Conservation (phyloP, 257 asterid genomes). For the Thymus quinquecostatus region DNA sequence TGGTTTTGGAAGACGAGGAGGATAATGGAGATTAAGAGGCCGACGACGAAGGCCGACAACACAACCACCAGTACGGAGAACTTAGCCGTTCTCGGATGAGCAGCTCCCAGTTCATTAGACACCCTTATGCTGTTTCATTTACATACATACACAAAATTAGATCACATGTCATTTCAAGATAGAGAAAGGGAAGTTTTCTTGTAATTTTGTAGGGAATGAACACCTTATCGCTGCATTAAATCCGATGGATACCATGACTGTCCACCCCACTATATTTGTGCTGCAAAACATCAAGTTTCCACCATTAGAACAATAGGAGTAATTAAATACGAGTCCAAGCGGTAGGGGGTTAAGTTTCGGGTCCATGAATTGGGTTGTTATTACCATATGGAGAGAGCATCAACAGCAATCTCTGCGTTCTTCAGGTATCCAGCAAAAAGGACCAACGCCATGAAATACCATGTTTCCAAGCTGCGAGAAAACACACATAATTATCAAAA, state of each 20-base stretch:
- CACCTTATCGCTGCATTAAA: constrained; percentile 60
- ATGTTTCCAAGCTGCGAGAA: constrained; percentile 41
- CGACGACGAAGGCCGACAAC: constrained; percentile 45
- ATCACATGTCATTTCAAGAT: background rate
- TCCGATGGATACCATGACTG: constrained; percentile 51
- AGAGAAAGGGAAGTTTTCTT: background rate
- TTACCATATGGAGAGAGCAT: constrained; percentile 50
- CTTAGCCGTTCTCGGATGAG: constrained; percentile 71
- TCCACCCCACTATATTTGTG: constrained; percentile 55
- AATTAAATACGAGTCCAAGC: no score
- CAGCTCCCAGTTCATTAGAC: constrained; percentile 73
- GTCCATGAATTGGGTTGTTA: no score
- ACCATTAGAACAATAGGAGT: background rate
- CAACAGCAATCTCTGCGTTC: constrained; percentile 44
- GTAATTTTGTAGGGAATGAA: no score
- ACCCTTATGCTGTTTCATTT: constrained; percentile 48
- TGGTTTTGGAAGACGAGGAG: constrained; percentile 50
- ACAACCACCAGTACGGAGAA: constrained; percentile 66
- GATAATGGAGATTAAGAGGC: constrained; percentile 41
- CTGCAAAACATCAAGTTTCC: constrained; percentile 32
- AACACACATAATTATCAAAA: no score
- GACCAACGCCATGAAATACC: constrained; percentile 46
- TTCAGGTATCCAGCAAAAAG: constrained; percentile 48
- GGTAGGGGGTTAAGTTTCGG: no score
- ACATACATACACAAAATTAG: background rate